Conservation (phyloP, 1,284 basidiomycete species). For the Leccinum holopus region DNA sequence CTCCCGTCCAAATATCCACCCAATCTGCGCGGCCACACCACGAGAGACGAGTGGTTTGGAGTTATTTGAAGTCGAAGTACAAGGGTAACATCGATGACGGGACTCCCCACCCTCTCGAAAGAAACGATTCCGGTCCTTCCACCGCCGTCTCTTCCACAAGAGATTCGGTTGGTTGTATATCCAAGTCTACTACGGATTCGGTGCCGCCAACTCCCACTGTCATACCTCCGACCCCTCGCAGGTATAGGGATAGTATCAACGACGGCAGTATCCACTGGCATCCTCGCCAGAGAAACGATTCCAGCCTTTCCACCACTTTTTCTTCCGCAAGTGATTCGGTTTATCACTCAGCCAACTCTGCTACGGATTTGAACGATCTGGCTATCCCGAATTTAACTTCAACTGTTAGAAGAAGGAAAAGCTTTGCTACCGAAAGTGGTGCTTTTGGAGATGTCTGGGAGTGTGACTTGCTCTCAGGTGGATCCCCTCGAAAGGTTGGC, state of each 20-base stretch:
- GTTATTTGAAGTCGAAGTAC: background rate
- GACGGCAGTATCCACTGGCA: background rate
- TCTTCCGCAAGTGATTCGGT: constrained; percentile 1
- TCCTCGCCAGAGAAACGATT: background rate
- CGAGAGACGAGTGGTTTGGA: background rate
- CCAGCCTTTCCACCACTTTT: background rate
- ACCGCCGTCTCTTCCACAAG: background rate
- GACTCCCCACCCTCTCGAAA: background rate
- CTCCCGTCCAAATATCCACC: background rate
- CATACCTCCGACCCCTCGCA: constrained; percentile 14
- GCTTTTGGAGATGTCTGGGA: constrained; percentile 31
- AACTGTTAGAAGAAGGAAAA: constrained; percentile 14
- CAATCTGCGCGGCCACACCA: background rate
- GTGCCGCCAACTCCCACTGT: constrained; percentile 12
- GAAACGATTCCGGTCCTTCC: background rate
- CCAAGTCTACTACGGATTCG: background rate
- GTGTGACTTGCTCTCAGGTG: constrained; percentile 21
- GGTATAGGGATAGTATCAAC: background rate
- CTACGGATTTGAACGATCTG: constrained; percentile 10
- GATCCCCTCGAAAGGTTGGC: constrained; percentile 12
- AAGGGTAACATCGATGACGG: background rate
- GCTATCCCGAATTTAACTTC: constrained; percentile 10
- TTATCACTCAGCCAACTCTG: constrained; percentile 11
- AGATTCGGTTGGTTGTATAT: constrained; percentile 5
- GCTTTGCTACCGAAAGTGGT: constrained; percentile 14